Base-by-base conservation (phyloP, 495 filamentous ascomycete genomes). In the Aspergillus nidulans region DNA sequence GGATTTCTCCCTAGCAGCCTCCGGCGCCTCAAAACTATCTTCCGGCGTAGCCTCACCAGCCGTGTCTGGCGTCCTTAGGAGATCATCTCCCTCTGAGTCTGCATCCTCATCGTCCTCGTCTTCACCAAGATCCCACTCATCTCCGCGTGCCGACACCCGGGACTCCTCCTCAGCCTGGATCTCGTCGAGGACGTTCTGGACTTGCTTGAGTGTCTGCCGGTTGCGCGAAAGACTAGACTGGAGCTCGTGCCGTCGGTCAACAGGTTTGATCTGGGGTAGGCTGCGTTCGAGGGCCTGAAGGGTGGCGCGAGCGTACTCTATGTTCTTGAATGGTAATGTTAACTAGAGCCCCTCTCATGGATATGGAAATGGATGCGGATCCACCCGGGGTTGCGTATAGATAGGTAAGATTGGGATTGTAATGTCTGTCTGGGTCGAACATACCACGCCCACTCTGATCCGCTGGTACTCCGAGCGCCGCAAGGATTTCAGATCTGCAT, bases 251-350 rank as follows among this genome's bases (percentile, higher is more conserved):
- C 85, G 83, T 49, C 81, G 82, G 34, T 82, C 72, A 49, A 80
- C 78, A 18, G 83, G 76, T 68, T 89, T 89, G 56, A 90, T 69
- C 40, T 74, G 64, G 5, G 82, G 71, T 26, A 85, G 81, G 40
- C 86, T 83, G 55, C 90, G 88, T 65, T 96, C 91, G 20, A 95
- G 80, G 50, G 79, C 81, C 26, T 86, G 77, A 40, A 96, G 87
- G 44, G 90, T 81, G 1, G 81, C 79, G 46, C 85, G 85, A 8
- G 91, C 91, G 65, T 90, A 85, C 65, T 88, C 86, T 59, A 96
- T 71, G 63, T 94, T 96, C 84, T 91, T 49, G 18, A 52, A 32
- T 18, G 4, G 30, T 25, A 13, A 36, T 16, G 16, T 52, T 21
- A 49, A 13, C 21, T 15, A 39, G 15, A 12, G 13, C 18, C 10